A percentile compares a stretch with the other conserved stretches of the same genome.
phyloP scores from a whole-genome alignment of 2,329 filamentous ascomycete species.

The Endoconidiophora laricicola region DNA sequence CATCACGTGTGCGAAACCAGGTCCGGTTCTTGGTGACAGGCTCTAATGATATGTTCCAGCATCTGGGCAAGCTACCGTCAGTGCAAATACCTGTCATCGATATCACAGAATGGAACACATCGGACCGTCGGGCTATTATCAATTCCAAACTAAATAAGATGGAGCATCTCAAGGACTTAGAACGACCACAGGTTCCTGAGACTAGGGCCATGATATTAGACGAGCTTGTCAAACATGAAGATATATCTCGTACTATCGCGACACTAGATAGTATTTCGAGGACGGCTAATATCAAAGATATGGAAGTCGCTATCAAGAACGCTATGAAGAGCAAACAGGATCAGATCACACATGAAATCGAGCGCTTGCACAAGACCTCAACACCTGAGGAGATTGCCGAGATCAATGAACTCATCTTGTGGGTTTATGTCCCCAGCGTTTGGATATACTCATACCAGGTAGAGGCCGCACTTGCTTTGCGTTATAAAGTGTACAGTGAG shows the following conservation, averaged over 20 bases:
- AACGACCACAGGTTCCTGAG: neutral
- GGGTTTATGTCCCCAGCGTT: conserved; percentile 17
- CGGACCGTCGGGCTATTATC: neutral
- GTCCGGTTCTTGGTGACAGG: neutral
- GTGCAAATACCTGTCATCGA: neutral
- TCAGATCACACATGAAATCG: conserved; percentile 21
- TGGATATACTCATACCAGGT: conserved; percentile 17
- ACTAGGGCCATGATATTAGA: neutral
- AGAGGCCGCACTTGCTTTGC: conserved; percentile 15
- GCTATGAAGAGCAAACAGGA: conserved; percentile 19
- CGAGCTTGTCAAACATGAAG: neutral
- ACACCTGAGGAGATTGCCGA: conserved; percentile 22
- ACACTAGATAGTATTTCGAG: conserved; percentile 20
- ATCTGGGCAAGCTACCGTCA: neutral
- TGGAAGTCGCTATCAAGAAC: conserved; percentile 18
- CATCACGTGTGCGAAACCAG: neutral
- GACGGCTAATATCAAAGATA: conserved; percentile 22
- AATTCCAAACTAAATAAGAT: neutral
- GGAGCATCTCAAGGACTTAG: neutral
- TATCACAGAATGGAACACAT: neutral
- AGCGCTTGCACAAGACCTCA: conserved; percentile 18
- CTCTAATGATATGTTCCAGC: neutral
- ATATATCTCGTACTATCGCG: neutral
- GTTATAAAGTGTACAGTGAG: neutral
- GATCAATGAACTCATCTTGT: conserved; percentile 24